These are phyloP conservation scores for Ramichloridium luteum DNA, from an alignment of 2,329 filamentous ascomycete species.

Conservation along the genomic window DNA sequence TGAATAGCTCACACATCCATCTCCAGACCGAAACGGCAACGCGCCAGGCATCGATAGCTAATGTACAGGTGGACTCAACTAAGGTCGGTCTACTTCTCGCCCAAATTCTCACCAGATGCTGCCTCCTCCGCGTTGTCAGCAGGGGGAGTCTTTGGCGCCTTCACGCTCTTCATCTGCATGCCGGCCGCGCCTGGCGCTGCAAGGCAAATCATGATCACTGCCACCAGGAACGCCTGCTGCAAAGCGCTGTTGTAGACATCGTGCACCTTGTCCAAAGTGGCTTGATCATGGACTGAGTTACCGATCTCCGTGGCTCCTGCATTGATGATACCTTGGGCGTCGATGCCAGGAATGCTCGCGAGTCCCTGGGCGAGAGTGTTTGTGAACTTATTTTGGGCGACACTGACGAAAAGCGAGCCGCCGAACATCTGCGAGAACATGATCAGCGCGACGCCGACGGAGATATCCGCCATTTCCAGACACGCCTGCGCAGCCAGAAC, in stretches of 20 bases:
- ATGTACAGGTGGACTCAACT: too few species aligned
- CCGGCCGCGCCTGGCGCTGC: background rate
- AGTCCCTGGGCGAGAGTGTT: slow-evolving; percentile 2
- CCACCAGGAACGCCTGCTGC: slow-evolving; percentile 6
- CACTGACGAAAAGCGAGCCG: slow-evolving; percentile 4
- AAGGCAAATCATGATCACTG: slow-evolving; percentile 2
- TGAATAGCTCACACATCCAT: too few species aligned
- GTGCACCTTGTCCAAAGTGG: background rate
- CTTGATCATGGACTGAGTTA: background rate
- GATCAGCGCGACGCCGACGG: slow-evolving; percentile 5
- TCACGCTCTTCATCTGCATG: slow-evolving; percentile 8
- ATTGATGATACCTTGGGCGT: slow-evolving; percentile 1
- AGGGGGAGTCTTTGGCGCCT: too few species aligned
- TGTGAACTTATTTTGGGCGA: slow-evolving; percentile 9
- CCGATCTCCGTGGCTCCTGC: background rate
- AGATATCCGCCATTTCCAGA: slow-evolving; percentile 6
- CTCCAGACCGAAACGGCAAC: too few species aligned
- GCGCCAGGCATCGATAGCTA: too few species aligned
- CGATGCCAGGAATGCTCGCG: background rate
- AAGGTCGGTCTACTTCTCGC: too few species aligned
- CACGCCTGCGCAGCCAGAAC: slow-evolving; percentile 10
- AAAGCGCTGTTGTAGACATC: slow-evolving; percentile 4
- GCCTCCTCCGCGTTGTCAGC: too few species aligned
- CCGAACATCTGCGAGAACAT: slow-evolving; percentile 7
- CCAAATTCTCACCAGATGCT: too few species aligned